Base-by-base conservation (phyloP, 1,284 basidiomycete genomes). In the Entoloma clypeatum region DNA sequence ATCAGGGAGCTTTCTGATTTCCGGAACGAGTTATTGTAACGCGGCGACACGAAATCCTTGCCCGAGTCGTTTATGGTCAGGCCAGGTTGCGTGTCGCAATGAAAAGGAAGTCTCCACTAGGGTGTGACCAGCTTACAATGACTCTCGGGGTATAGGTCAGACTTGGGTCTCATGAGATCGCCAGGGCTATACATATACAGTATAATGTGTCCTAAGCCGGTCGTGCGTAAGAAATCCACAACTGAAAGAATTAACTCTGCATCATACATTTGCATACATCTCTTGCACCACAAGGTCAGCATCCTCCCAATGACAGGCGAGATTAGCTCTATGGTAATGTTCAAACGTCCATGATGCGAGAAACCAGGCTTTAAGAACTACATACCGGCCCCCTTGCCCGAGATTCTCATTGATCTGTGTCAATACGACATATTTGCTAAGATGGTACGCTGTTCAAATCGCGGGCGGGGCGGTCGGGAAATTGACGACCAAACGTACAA, bases 351-450 rank as follows among this genome's bases (percentile, higher is more conserved):
- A 26, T 29, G 26, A 39, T 41, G 25, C 30, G 36, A 27, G 39
- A 31, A 33, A 36, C n/a, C 5, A 7, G 19, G 17, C 27, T 10
- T 23, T 36, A 36, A 13, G 31, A 16, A 13, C 34, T 43, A 54
- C 75, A 59, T 53, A 87, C 86, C 86, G 75, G 54, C 83, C 84
- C 42, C 85, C 86, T 60, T 90, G 86, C 4, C 83, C 83, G 43
- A 77, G 64, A 55, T 89, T 89, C 68, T 88, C 84, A 58, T 79
- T 85, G 48, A 87, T 81, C 56, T 88, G 86, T 28, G 86, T 86
- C 39, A 87, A 67, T 30, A 90, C 86, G 44, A 89, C 77, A 57
- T 86, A 90, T 69, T 90, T 90, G 57, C 86, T 89, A 51, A 37
- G 51, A 41, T 19, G 26, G 49, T 32, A 39, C 23, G 22, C 39